Percentiles rank a stretch among this genome's conserved stretches.
These are phyloP conservation scores for Penicillium canescens DNA, from an alignment of 495 filamentous ascomycete species.

Conservation along the genomic window DNA sequence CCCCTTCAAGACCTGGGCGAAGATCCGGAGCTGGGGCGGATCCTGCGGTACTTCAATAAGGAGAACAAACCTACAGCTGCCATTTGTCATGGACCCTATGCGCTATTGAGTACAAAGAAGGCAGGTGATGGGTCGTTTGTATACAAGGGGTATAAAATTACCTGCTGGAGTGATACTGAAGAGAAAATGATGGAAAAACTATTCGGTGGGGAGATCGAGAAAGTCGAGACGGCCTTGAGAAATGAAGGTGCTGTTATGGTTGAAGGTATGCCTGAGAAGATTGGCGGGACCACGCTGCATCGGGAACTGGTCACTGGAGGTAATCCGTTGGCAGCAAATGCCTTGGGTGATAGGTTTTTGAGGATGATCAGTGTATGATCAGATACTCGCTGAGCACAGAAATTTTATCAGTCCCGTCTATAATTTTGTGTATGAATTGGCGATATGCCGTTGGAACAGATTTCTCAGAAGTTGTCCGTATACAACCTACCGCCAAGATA, in stretches of 20 bases:
- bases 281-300: slow-evolving; percentile 27
- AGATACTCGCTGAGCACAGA: not conserved
- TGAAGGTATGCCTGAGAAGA: slow-evolving; percentile 24
- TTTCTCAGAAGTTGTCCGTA: too few relatives aligned
- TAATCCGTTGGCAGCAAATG: slow-evolving; percentile 32
- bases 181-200: slow-evolving; percentile 33
- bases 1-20: slow-evolving; percentile 39
- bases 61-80: slow-evolving; percentile 36
- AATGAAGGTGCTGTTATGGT: slow-evolving; percentile 32
- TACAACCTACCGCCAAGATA: too few relatives aligned
- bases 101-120: slow-evolving; percentile 35
- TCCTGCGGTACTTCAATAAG: slow-evolving; percentile 35
- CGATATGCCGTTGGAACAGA: too few relatives aligned
- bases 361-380: slow-evolving; percentile 30
- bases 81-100: slow-evolving; percentile 47
- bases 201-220: slow-evolving; percentile 31
- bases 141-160: slow-evolving; percentile 35
- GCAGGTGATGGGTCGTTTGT: slow-evolving; percentile 32
- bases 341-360: slow-evolving; percentile 32
- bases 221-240: slow-evolving; percentile 26
- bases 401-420: too few relatives aligned
- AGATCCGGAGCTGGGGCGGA: slow-evolving; percentile 37
- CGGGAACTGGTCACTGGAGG: slow-evolving; percentile 28
- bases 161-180: slow-evolving; percentile 33
- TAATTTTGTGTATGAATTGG: too few relatives aligned